Percentiles rank a stretch among this genome's conserved stretches.
phyloP scores from a whole-genome alignment of 108 stramenopile genomes.

The Cylindrotheca closterium region DNA sequence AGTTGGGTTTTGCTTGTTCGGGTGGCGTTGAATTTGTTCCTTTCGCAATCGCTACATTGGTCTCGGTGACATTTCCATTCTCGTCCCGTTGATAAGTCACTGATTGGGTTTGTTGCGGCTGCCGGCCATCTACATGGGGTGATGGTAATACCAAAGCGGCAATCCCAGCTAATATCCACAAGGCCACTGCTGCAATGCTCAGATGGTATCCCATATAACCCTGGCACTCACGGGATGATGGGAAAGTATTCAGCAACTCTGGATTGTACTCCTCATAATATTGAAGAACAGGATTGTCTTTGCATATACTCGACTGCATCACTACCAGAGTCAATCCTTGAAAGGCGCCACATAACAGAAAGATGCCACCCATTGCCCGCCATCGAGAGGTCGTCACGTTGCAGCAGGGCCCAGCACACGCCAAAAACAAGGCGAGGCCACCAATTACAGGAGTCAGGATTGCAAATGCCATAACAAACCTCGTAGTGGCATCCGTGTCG shows the following conservation, averaged over 20 bases:
- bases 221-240: constrained; percentile 19
- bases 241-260: constrained; percentile 3
- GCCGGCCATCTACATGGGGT: not conserved
- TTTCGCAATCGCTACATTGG: constrained; percentile 17
- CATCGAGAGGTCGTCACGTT: not conserved
- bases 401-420: constrained; percentile 6
- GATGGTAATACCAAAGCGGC: not conserved
- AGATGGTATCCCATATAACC: constrained; percentile 10
- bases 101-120: constrained; percentile 28
- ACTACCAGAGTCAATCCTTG: constrained; percentile 29
- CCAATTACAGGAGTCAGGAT: constrained; percentile 17
- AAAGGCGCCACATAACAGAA: constrained; percentile 2
- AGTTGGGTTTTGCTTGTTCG: too few relatives aligned
- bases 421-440: constrained; percentile 1
- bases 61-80: constrained; percentile 20
- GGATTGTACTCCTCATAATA: constrained; percentile 10
- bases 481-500: constrained; percentile 14
- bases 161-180: constrained; percentile 22
- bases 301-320: constrained; percentile 20
- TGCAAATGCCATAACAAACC: constrained; percentile 26
- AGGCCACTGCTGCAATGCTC: constrained; percentile 1
- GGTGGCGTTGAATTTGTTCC: constrained; percentile 5
- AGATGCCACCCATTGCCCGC: constrained; percentile 12
- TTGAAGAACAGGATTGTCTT: constrained; percentile 27
- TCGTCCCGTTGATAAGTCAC: constrained; percentile 27